A percentile compares a stretch with the other conserved stretches of the same genome.
These are phyloP conservation scores for Heliamphora pulchella DNA, from an alignment of 179 eudicot species.

Conservation along the genomic window DNA sequence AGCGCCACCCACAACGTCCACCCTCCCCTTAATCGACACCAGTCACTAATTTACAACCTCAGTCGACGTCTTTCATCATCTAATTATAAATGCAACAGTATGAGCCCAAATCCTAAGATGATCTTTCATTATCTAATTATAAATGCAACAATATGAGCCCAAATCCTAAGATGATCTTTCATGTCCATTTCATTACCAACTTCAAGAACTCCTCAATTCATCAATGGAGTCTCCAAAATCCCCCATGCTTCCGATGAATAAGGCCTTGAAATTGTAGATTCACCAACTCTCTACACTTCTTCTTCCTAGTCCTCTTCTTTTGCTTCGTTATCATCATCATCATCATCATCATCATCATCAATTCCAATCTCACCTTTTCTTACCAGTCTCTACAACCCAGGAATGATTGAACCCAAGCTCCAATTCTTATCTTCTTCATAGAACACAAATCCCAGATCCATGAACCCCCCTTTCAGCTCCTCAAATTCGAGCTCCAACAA, in stretches of 20 bases:
- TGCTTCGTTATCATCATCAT: background rate
- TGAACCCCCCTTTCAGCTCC: constrained; percentile 78
- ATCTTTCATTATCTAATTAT: constrained; percentile 16
- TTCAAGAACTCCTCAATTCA: constrained; percentile 15
- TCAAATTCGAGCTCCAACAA: constrained; percentile 58
- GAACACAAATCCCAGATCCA: constrained; percentile 78
- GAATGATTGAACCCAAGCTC: constrained; percentile 47
- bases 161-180: constrained; percentile 22
- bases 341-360: background rate
- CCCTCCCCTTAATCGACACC: too few relatives aligned
- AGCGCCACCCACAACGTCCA: too few relatives aligned
- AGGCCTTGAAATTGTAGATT: constrained; percentile 35
- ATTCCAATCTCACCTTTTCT: constrained; percentile 8
- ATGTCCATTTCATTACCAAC: constrained; percentile 13
- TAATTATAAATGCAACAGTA: constrained; percentile 24
- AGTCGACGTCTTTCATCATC: too few relatives aligned
- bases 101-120: constrained; percentile 27
- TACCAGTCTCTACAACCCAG: constrained; percentile 56
- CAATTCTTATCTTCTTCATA: constrained; percentile 49
- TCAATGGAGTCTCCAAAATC: constrained; percentile 1
- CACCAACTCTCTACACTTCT: background rate
- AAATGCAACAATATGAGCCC: constrained; percentile 29
- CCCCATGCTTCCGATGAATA: constrained; percentile 61
- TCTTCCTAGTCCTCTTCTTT: background rate
- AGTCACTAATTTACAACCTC: too few relatives aligned